phyloP scores from a whole-genome alignment of 176 grass and related monocot genomes.

The Zea luxurians region DNA sequence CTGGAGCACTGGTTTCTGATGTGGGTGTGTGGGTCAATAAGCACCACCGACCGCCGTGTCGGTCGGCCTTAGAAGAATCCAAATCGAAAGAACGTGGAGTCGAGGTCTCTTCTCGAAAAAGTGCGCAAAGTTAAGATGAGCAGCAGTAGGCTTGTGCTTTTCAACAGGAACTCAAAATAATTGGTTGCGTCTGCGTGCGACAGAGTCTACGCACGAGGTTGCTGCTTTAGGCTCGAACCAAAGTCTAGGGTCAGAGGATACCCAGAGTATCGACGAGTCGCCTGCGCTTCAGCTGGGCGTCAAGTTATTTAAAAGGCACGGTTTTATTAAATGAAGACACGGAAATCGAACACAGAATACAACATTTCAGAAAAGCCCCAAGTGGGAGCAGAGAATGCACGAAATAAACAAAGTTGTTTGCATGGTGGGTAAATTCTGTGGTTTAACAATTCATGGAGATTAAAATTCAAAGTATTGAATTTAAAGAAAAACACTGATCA shows the following conservation, averaged over 20 bases:
- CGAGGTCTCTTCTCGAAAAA: neutral
- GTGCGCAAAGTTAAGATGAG: neutral
- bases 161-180: neutral
- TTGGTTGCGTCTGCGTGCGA: neutral
- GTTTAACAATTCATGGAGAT: neutral
- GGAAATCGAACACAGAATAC: neutral
- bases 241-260: no score
- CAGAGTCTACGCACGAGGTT: no score
- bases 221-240: no score
- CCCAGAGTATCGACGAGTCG: no score
- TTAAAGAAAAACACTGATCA: constrained; percentile 17
- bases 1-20: neutral
- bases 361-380: neutral
- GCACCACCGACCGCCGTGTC: neutral
- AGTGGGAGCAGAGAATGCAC: neutral
- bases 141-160: neutral
- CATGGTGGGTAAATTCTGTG: neutral
- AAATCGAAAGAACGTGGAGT: constrained; percentile 28
- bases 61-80: constrained; percentile 2
- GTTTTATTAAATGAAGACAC: neutral
- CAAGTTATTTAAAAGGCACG: no score
- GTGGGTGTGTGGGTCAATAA: neutral
- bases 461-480: neutral
- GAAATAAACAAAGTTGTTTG: neutral
- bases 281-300: no score